Conservation (phyloP, 768 basidiomycete species). For the Termitomyces sp. region DNA sequence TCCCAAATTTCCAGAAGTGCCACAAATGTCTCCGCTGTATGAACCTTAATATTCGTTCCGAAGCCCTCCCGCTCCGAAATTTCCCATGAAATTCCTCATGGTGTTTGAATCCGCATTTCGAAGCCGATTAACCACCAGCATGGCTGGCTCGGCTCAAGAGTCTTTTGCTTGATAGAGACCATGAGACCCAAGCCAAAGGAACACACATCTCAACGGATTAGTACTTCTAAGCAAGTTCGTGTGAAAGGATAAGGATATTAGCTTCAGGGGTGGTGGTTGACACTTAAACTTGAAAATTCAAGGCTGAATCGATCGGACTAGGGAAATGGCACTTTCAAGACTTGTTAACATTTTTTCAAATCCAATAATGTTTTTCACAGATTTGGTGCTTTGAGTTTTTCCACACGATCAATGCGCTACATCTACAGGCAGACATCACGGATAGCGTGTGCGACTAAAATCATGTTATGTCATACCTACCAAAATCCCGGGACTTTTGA, state of each 20-base stretch:
- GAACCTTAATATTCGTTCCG: neutral
- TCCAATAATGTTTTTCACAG: neutral
- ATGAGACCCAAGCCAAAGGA: neutral
- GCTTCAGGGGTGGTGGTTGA: neutral
- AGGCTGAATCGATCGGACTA: neutral
- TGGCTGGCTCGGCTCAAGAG: neutral
- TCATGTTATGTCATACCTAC: no score
- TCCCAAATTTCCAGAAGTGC: neutral
- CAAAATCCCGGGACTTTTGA: no score
- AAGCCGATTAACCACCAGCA: neutral
- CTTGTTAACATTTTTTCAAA: neutral
- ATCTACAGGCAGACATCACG: neutral
- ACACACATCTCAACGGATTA: no score
- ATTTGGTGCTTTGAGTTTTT: neutral
- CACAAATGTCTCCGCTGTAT: neutral
- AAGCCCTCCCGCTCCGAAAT: neutral
- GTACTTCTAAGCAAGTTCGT: neutral
- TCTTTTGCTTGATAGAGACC: neutral
- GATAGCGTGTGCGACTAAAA: neutral
- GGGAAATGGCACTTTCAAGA: neutral
- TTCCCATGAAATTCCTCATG: constrained; percentile 1
- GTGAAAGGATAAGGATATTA: neutral
- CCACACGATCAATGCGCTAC: neutral
- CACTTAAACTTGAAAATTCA: no score
- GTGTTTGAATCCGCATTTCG: neutral